Percentiles rank a stretch among this genome's conserved stretches.
These are phyloP conservation scores for Penicillium sp. DNA, from an alignment of 2,329 filamentous ascomycete genomes.

Conservation along the genomic window DNA sequence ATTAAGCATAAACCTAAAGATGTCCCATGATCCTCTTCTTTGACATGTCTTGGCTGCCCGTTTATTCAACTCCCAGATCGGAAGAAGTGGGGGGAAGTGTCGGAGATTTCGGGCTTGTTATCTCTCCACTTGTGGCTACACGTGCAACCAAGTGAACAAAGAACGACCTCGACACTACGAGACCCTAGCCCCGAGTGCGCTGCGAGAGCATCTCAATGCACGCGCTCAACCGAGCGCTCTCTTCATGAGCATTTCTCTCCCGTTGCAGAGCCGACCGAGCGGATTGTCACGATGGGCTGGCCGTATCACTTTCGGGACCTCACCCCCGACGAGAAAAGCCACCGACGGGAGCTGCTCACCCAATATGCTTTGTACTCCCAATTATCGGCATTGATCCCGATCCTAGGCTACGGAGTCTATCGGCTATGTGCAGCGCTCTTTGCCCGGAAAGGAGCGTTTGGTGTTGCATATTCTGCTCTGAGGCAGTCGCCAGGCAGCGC, in stretches of 20 bases:
- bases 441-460: not conserved
- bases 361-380: conserved; percentile 8
- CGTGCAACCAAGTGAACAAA: not conserved
- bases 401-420: not conserved
- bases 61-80: not conserved
- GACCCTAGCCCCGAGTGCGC: not conserved
- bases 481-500: not conserved
- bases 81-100: not conserved
- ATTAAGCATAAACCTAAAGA: not conserved
- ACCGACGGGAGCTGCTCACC: not conserved
- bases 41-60: not conserved
- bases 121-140: conserved; percentile 1
- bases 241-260: not conserved
- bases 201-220: not conserved
- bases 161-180: not conserved
- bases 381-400: conserved; percentile 4
- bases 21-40: not conserved
- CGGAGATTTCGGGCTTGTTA: not conserved
- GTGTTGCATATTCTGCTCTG: not conserved
- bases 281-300: conserved; percentile 10
- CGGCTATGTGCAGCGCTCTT: not conserved
- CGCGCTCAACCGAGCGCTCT: not conserved
- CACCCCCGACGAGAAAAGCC: conserved; percentile 5
- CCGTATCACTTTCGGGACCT: conserved; percentile 11
- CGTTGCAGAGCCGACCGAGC: not conserved